phyloP scores from a whole-genome alignment of 2,329 filamentous ascomycete genomes.

The Tolypocladium endophyticum region DNA sequence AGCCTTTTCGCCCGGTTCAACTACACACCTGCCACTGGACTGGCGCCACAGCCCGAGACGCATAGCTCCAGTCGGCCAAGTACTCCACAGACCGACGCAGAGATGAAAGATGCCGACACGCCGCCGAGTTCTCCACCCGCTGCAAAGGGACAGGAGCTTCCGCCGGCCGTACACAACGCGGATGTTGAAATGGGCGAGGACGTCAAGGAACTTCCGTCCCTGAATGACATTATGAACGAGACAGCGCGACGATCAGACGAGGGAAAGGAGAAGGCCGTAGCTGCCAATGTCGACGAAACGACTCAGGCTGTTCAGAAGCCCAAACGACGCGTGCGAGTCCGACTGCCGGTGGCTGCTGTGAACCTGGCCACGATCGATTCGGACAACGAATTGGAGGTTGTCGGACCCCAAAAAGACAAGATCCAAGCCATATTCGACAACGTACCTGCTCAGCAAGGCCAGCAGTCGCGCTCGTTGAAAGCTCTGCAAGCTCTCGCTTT shows the following conservation, averaged over 20 bases:
- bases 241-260: constrained; percentile 35
- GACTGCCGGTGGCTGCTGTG: constrained; percentile 28
- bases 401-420: constrained; percentile 35
- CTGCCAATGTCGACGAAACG: constrained; percentile 5
- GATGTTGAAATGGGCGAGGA: constrained; percentile 9
- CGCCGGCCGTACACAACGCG: constrained; percentile 2
- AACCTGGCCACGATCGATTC: constrained; percentile 32
- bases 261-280: constrained; percentile 47
- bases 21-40: constrained; percentile 40
- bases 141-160: constrained; percentile 16
- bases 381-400: constrained; percentile 57
- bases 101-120: constrained; percentile 44
- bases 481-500: constrained; percentile 66
- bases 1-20: constrained; percentile 80
- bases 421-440: constrained; percentile 60
- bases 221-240: constrained; percentile 23
- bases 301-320: constrained; percentile 15
- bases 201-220: constrained; percentile 24
- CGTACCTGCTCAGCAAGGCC: constrained; percentile 49
- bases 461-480: constrained; percentile 53
- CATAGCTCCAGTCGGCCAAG: constrained; percentile 46
- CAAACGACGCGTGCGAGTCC: constrained; percentile 41
- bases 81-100: constrained; percentile 41
- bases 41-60: constrained; percentile 21
- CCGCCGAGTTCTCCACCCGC: constrained; percentile 61